Conservation (phyloP, 1,284 basidiomycete genomes). For the Rhodotorula sp. region DNA sequence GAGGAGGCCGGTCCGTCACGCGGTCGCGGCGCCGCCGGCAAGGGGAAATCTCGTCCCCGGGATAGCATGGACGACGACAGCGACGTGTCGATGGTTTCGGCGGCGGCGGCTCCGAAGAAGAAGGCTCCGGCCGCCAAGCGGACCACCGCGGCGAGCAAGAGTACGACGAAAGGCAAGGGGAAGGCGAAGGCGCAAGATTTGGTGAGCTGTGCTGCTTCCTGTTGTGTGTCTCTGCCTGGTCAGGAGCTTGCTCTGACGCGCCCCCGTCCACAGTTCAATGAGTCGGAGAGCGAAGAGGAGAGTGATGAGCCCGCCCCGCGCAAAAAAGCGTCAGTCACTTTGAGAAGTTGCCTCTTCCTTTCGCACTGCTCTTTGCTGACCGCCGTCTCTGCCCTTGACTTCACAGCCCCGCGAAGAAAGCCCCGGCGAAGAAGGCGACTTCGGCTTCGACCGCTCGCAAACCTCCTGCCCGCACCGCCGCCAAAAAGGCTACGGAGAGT, state of each 20-base stretch:
- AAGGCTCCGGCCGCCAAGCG: constrained; percentile 3
- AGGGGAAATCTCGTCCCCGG: constrained; percentile 21
- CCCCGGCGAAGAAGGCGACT: constrained; percentile 58
- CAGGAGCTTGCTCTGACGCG: constrained; percentile 1
- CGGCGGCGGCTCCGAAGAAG: constrained; percentile 24
- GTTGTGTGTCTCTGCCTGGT: too few relatives aligned
- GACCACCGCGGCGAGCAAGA: constrained; percentile 34
- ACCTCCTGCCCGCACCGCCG: constrained; percentile 8
- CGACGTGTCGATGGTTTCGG: constrained; percentile 27
- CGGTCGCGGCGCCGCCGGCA: constrained; percentile 5
- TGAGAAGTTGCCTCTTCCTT: background rate
- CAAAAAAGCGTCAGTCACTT: constrained; percentile 58
- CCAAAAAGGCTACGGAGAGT: constrained; percentile 20
- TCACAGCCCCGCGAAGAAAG: constrained; percentile 53
- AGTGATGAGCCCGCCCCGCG: constrained; percentile 57
- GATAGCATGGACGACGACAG: constrained; percentile 33
- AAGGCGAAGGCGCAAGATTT: constrained; percentile 36
- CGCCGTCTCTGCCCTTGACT: too few relatives aligned
- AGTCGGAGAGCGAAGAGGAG: constrained; percentile 55
- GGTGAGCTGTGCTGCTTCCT: constrained; percentile 45
- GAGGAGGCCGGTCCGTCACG: background rate
- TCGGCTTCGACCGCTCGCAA: background rate
- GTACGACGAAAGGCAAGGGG: constrained; percentile 43
- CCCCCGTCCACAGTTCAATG: constrained; percentile 49
- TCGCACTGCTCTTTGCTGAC: constrained; percentile 33